Conservation (phyloP, 345 rosid genomes). For the Sonneratia alba region DNA sequence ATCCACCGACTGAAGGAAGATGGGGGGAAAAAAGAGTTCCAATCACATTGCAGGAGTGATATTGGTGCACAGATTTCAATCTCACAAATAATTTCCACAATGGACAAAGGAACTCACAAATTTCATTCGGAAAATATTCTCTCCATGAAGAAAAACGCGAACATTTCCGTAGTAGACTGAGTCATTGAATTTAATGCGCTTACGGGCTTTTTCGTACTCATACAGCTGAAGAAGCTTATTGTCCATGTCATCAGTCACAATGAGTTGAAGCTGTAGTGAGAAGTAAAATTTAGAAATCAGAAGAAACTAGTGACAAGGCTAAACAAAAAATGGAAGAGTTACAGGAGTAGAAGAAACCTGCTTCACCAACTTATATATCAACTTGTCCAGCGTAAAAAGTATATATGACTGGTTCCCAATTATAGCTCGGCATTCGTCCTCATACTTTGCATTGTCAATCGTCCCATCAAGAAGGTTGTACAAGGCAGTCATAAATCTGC, state of each 20-base stretch:
- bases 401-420: constrained; percentile 88
- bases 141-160: constrained; percentile 83
- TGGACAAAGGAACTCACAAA: constrained; percentile 43
- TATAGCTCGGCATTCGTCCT: constrained; percentile 94
- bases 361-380: constrained; percentile 82
- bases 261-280: constrained; percentile 73
- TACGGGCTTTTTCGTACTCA: constrained; percentile 73
- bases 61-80: not conserved
- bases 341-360: constrained; percentile 41
- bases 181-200: constrained; percentile 44
- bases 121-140: constrained; percentile 75
- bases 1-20: constrained; percentile 44
- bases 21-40: not conserved
- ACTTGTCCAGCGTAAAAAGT: constrained; percentile 84
- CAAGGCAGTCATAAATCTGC: constrained; percentile 70
- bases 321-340: constrained; percentile 1
- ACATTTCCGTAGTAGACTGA: constrained; percentile 74
- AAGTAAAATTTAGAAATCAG: constrained; percentile 11
- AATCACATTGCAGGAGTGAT: not conserved
- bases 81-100: not conserved
- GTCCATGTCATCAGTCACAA: constrained; percentile 81
- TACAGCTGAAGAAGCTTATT: constrained; percentile 73
- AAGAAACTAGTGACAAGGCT: constrained; percentile 8
- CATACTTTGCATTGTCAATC: constrained; percentile 78
- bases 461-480: constrained; percentile 92